Evolutionary conservation across 2,329 filamentous ascomycete species (phyloP), one percentile per base, ranked within the genome.

Genomic region (Botrytis hyacinthi): DNA sequence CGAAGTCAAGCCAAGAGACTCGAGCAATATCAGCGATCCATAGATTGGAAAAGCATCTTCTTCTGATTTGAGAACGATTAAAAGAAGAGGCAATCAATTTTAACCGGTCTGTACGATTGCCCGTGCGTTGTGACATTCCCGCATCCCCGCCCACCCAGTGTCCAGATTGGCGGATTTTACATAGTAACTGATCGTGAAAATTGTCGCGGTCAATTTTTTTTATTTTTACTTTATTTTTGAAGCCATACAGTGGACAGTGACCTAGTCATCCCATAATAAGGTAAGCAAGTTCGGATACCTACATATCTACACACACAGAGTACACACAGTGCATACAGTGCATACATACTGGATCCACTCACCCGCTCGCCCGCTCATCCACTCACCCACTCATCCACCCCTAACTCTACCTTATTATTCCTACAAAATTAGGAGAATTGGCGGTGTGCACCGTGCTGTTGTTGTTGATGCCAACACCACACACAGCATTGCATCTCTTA

Each of bases 101-200:
- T 78, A 76, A 74, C 74, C 76, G 76, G 75, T 57, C 75, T 67
- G 75, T 74, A 78, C 71, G 74, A 75, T 76, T 75, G 74, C 73
- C 78, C 77, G 79, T 80, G 78, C 79, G 74, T 75, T 73, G 68
- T 77, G 74, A 74, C 73, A 78, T 76, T 73, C 76, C 75, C 63
- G 63, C 71, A 73, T n/a, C 71, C 71, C 71, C 57, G 54, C 63
- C 67, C 75, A 76, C 75, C 78, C 78, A 74, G 75, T 71, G 77
- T 70, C 78, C 78, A 75, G 73, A 78, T 78, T 80, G 76, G 78
- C 77, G 78, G 76, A 76, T 77, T 57, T 57, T n/a, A 77, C 46
- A 68, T 54, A 51, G 46, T 37, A 67, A 73, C 63, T 73, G 66
- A 73, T 76, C 72, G 72, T 77, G 68, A 74, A 72, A 76, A 76